phyloP scores from a whole-genome alignment of 2,329 filamentous ascomycete genomes.

The Colletotrichum liriopes region DNA sequence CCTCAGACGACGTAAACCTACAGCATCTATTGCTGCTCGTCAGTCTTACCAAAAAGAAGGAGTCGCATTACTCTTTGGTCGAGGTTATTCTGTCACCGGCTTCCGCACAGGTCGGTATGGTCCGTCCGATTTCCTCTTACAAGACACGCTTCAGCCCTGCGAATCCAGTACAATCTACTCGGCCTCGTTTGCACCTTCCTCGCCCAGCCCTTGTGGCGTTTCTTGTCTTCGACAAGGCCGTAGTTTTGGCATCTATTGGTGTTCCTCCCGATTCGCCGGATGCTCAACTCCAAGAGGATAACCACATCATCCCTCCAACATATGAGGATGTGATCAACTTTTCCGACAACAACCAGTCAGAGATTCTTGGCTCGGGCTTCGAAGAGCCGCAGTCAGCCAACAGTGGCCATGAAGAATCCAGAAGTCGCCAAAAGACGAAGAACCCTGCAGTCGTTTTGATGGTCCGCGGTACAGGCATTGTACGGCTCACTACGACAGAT shows the following conservation, averaged over 20 bases:
- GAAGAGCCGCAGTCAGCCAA: constrained; percentile 67
- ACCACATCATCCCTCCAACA: constrained; percentile 72
- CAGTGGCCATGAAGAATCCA: constrained; percentile 60
- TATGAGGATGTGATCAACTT: constrained; percentile 94
- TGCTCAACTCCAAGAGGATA: constrained; percentile 80
- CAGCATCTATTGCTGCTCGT: constrained; percentile 76
- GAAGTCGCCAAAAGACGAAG: constrained; percentile 70
- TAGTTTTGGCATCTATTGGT: constrained; percentile 83
- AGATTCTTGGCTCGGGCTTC: constrained; percentile 75
- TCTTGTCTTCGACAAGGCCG: constrained; percentile 82
- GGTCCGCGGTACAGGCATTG: constrained; percentile 74
- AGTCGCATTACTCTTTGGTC: constrained; percentile 81
- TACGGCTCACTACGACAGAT: constrained; percentile 73
- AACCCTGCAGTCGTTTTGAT: constrained; percentile 75
- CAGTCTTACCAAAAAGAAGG: constrained; percentile 66
- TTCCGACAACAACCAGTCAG: constrained; percentile 74
- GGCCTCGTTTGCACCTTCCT: constrained; percentile 83
- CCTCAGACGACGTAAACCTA: constrained; percentile 65
- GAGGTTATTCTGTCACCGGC: constrained; percentile 75
- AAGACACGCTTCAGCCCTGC: constrained; percentile 64
- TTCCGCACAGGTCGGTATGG: constrained; percentile 71
- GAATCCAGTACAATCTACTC: constrained; percentile 57
- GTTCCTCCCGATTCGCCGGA: constrained; percentile 80
- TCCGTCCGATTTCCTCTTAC: constrained; percentile 79
- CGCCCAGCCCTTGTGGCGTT: constrained; percentile 86